These are phyloP conservation scores for Pyrenophora tritici-repentis DNA, from an alignment of 2,329 filamentous ascomycete species.

Conservation along the genomic window DNA sequence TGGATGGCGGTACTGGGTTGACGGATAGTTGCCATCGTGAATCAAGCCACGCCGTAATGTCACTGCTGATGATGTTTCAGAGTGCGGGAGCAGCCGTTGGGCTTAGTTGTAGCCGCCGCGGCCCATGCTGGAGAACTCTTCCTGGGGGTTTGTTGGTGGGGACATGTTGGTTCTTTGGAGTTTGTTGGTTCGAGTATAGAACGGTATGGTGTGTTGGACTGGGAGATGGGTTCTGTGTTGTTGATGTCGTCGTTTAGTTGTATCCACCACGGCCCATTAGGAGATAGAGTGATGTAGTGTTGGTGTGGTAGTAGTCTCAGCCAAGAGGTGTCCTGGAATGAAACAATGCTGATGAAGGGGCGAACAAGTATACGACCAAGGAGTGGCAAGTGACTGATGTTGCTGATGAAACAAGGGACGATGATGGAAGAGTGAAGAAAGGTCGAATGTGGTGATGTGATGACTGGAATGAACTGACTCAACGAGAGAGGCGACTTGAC, in stretches of 20 bases:
- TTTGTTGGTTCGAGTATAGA: constrained; percentile 12
- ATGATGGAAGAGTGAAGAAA: constrained; percentile 18
- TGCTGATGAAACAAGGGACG: constrained; percentile 11
- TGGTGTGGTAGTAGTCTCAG: constrained; percentile 1
- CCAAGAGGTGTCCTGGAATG: constrained; percentile 1
- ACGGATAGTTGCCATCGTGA: constrained; percentile 5
- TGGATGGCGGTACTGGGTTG: neutral
- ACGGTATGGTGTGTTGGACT: constrained; percentile 3
- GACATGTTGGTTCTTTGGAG: constrained; percentile 22
- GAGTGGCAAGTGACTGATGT: neutral
- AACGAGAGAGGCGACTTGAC: constrained; percentile 11
- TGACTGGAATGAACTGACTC: constrained; percentile 19
- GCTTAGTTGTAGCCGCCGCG: constrained; percentile 45
- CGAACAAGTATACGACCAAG: constrained; percentile 1
- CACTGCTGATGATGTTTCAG: constrained; percentile 7
- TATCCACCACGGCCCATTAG: constrained; percentile 49
- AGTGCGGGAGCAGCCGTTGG: constrained; percentile 19
- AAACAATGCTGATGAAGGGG: constrained; percentile 3
- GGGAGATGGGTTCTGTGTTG: constrained; percentile 26
- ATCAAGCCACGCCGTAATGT: neutral
- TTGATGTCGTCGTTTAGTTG: constrained; percentile 47
- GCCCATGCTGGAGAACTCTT: constrained; percentile 32
- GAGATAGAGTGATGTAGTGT: constrained; percentile 7
- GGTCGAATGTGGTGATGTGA: constrained; percentile 10
- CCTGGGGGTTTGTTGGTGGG: constrained; percentile 6